Evolutionary conservation across 2,329 filamentous ascomycete species (phyloP).

Genomic region (Orbilia ellipsospora): DNA sequence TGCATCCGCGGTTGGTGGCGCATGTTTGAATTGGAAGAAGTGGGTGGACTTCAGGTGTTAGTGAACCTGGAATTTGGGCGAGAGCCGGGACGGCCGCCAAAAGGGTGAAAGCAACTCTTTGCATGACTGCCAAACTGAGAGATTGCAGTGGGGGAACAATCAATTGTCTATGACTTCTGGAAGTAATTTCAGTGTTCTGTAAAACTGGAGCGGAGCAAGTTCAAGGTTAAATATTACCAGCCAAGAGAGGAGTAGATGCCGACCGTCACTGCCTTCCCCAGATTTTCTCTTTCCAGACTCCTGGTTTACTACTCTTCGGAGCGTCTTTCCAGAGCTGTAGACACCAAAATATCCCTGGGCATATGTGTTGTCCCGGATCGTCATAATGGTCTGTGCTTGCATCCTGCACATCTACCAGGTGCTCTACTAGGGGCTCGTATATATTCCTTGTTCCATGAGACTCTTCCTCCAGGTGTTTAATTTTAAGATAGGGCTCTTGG

Average conservation of each 20-base stretch:
- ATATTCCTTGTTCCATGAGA: constrained; percentile 5
- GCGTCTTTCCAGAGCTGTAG: not conserved
- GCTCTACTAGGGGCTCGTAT: constrained; percentile 3
- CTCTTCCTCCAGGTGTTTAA: constrained; percentile 5
- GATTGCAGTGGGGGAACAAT: not conserved
- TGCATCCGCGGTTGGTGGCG: constrained; percentile 67
- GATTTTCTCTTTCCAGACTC: no score
- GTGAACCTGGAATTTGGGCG: constrained; percentile 68
- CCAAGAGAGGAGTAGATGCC: not conserved
- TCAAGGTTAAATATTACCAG: constrained; percentile 2
- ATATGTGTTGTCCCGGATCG: not conserved
- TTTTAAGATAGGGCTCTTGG: constrained; percentile 13
- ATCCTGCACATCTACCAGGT: not conserved
- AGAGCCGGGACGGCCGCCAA: constrained; percentile 58
- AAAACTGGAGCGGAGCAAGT: not conserved
- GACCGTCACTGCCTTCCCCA: not conserved
- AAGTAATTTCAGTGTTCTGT: not conserved
- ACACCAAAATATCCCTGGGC: not conserved
- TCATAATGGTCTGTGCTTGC: constrained; percentile 1
- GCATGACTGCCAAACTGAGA: constrained; percentile 15
- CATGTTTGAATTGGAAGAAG: constrained; percentile 68
- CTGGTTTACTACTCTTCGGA: not conserved
- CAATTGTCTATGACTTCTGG: not conserved
- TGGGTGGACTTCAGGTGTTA: constrained; percentile 67
- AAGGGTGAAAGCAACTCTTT: constrained; percentile 16